Evolutionary conservation across 2,329 filamentous ascomycete genomes (phyloP).

Genomic region (Apiospora aurea): DNA sequence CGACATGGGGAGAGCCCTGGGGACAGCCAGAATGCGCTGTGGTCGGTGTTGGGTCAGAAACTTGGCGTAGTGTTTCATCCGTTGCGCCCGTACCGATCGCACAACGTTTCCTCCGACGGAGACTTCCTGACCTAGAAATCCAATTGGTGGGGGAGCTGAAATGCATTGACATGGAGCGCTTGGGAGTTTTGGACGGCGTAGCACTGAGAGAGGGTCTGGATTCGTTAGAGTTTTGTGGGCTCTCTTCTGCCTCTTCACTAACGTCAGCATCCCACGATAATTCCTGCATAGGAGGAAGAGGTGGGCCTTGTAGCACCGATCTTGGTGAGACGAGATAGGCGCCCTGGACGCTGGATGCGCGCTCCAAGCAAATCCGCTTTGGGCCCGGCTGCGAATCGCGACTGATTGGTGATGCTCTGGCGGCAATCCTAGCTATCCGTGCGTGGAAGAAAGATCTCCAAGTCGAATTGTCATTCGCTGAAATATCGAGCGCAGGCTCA

Average conservation of each 20-base stretch:
- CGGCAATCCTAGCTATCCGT: constrained; percentile 38
- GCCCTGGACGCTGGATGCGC: constrained; percentile 39
- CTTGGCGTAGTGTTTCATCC: constrained; percentile 56
- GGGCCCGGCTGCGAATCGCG: constrained; percentile 37
- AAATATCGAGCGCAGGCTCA: constrained; percentile 27
- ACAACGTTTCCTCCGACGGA: constrained; percentile 62
- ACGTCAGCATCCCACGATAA: constrained; percentile 29
- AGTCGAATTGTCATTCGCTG: constrained; percentile 34
- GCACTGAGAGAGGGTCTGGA: constrained; percentile 42
- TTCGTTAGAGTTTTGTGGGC: constrained; percentile 37
- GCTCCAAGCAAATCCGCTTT: constrained; percentile 43
- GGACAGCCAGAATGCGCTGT: constrained; percentile 36
- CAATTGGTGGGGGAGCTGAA: constrained; percentile 64
- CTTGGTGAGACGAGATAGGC: constrained; percentile 48
- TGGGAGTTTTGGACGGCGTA: constrained; percentile 53
- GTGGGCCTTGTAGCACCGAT: constrained; percentile 35
- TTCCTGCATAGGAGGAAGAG: constrained; percentile 29
- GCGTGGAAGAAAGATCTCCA: constrained; percentile 68
- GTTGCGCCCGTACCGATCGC: constrained; percentile 41
- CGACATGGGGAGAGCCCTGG: constrained; percentile 36
- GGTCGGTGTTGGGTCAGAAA: constrained; percentile 58
- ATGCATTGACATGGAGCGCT: constrained; percentile 65
- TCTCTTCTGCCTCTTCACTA: constrained; percentile 33
- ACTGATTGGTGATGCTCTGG: constrained; percentile 35
- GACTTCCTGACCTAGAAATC: constrained; percentile 63